These are phyloP conservation scores for Lodderomyces parapsilosis DNA, from an alignment of 1,139 yeast genomes.

Conservation along the genomic window DNA sequence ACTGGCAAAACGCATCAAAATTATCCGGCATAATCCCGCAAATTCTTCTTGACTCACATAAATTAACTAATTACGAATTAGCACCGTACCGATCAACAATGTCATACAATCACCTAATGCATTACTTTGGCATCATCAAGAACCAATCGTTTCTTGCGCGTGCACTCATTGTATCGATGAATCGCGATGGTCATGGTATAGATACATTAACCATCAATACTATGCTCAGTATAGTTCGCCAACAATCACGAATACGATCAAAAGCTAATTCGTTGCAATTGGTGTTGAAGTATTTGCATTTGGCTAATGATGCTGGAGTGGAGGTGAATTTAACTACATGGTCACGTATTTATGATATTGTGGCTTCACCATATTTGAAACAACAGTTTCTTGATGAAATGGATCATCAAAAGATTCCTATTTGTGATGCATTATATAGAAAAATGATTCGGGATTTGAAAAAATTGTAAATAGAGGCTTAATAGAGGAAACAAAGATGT, in stretches of 20 bases:
- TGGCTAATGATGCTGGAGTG: constrained; percentile 28
- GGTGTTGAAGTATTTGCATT: constrained; percentile 30
- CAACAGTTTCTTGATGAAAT: constrained; percentile 36
- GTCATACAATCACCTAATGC: constrained; percentile 42
- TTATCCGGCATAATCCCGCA: constrained; percentile 40
- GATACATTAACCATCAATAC: constrained; percentile 42
- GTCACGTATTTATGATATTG: constrained; percentile 39
- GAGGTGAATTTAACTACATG: constrained; percentile 37
- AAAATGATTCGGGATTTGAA: background rate
- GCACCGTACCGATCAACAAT: constrained; percentile 32
- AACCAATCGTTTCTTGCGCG: constrained; percentile 45
- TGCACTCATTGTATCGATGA: constrained; percentile 41
- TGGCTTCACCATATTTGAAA: constrained; percentile 36
- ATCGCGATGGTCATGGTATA: constrained; percentile 41
- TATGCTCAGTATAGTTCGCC: constrained; percentile 30
- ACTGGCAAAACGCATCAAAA: constrained; percentile 38
- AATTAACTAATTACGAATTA: constrained; percentile 29
- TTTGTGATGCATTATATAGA: constrained; percentile 16
- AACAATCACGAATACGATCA: constrained; percentile 36
- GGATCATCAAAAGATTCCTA: constrained; percentile 32
- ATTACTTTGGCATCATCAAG: constrained; percentile 42
- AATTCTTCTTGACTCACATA: constrained; percentile 41
- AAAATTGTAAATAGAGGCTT: background rate
- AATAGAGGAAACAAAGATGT: background rate
- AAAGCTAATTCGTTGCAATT: constrained; percentile 32